Evolutionary conservation across 192 early-diverging fungal species (phyloP).

Genomic region (Podila epicladia): DNA sequence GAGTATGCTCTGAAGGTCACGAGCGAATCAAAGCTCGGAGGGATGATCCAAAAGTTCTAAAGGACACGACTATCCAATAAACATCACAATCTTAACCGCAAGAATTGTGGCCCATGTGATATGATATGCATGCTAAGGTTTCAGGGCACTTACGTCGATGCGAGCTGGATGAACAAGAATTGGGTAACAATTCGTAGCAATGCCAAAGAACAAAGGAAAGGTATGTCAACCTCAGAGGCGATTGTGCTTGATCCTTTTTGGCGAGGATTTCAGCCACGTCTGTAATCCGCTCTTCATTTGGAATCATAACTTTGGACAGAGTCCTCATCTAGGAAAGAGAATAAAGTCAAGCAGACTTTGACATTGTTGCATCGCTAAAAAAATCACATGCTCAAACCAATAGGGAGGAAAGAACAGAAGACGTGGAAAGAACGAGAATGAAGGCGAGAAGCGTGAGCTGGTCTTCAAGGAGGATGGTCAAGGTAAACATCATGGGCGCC

Average conservation of each 20-base stretch:
- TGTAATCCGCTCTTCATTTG: too few species aligned
- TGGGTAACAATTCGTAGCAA: conserved; percentile 15
- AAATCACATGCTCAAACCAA: neutral
- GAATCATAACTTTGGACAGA: too few species aligned
- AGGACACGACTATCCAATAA: too few species aligned
- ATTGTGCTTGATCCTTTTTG: neutral
- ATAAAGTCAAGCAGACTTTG: neutral
- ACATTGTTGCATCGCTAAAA: neutral
- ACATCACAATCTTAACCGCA: too few species aligned
- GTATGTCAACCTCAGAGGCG: conserved; percentile 48
- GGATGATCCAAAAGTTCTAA: conserved; percentile 44
- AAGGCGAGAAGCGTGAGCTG: conserved; percentile 95
- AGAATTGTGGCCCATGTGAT: too few species aligned
- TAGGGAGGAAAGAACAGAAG: conserved; percentile 88
- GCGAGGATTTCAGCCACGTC: too few species aligned
- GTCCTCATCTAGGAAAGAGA: neutral
- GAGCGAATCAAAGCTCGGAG: conserved; percentile 35
- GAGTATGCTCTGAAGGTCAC: conserved; percentile 45
- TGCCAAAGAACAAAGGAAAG: conserved; percentile 99
- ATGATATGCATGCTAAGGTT: too few species aligned
- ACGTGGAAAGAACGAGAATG: conserved; percentile 98
- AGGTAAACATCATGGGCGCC: conserved; percentile 51
- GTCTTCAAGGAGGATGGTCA: conserved; percentile 98
- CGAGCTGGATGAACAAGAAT: too few species aligned
- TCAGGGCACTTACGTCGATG: too few species aligned